Percentiles rank a stretch among this genome's conserved stretches.
Evolutionary conservation across 345 rosid genomes (phyloP).

Genomic region (Linum usitatissimum): DNA sequence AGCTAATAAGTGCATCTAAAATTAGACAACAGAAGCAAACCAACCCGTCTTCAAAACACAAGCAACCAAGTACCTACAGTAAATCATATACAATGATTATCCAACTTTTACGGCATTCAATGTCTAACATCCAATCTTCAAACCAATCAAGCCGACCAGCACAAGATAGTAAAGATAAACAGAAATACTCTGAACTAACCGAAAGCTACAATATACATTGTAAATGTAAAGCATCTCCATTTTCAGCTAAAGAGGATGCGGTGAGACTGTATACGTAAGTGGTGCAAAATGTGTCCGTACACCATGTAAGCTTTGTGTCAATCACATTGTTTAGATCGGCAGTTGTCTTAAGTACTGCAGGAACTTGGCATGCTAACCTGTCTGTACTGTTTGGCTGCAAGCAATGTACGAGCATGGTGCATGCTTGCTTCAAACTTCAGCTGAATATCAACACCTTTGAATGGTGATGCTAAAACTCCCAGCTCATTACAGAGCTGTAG

Average conservation of each 20-base stretch:
- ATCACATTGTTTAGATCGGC: neutral
- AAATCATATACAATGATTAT: too few species aligned
- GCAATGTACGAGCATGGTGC: slow-evolving; percentile 84
- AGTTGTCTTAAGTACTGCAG: neutral
- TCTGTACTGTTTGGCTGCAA: slow-evolving; percentile 84
- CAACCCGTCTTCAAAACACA: neutral
- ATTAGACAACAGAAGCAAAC: neutral
- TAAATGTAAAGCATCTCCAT: too few species aligned
- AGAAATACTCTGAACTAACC: neutral
- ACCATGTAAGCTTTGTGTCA: too few species aligned
- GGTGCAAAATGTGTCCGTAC: too few species aligned
- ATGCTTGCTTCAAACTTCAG: slow-evolving; percentile 83
- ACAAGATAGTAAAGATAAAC: neutral
- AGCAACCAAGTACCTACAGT: neutral
- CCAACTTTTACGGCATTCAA: too few species aligned
- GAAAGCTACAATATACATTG: neutral
- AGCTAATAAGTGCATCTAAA: neutral
- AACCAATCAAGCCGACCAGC: neutral
- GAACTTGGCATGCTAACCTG: slow-evolving; percentile 40
- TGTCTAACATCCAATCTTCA: neutral
- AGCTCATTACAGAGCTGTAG: slow-evolving; percentile 79
- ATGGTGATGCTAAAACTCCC: slow-evolving; percentile 69
- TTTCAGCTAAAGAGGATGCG: too few species aligned
- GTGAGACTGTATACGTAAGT: too few species aligned
- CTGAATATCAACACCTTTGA: slow-evolving; percentile 79